phyloP scores from a whole-genome alignment of 2,329 filamentous ascomycete genomes.

The Beauveria caledonica region DNA sequence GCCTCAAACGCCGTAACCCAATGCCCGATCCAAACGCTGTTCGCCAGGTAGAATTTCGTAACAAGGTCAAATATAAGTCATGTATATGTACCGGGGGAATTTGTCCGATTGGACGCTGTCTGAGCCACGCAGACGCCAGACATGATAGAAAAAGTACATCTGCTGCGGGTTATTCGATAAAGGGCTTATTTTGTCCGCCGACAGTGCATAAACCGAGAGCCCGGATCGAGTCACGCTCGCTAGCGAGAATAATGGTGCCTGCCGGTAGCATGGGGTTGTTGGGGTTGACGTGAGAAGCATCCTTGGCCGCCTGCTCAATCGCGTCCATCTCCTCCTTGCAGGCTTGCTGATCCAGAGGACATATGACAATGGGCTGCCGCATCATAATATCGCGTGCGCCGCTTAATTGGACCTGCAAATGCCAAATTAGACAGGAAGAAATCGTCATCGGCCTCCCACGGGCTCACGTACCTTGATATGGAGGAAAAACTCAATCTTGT shows the following conservation, averaged over 20 bases:
- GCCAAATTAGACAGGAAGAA: slow-evolving; percentile 12
- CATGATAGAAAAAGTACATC: not conserved
- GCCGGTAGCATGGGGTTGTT: slow-evolving; percentile 90
- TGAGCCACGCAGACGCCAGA: not conserved
- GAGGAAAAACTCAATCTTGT: slow-evolving; percentile 97
- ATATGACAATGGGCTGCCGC: slow-evolving; percentile 90
- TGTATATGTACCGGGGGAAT: not conserved
- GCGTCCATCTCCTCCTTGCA: slow-evolving; percentile 99
- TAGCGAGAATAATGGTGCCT: slow-evolving; percentile 69
- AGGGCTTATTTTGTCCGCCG: slow-evolving; percentile 55
- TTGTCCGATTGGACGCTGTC: not conserved
- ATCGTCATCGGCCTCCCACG: not conserved
- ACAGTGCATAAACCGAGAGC: slow-evolving; percentile 57
- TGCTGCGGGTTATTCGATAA: slow-evolving; percentile 45
- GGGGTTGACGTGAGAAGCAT: slow-evolving; percentile 78
- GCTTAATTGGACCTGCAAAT: slow-evolving; percentile 69
- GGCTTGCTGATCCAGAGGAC: slow-evolving; percentile 85
- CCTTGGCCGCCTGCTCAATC: slow-evolving; percentile 91
- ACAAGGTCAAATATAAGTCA: not conserved
- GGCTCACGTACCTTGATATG: slow-evolving; percentile 67
- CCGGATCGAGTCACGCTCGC: slow-evolving; percentile 57
- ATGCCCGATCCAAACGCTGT: slow-evolving; percentile 8
- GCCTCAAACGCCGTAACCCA: slow-evolving; percentile 5
- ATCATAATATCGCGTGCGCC: slow-evolving; percentile 81
- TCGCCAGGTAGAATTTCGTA: not conserved